phyloP scores from a whole-genome alignment of 1,284 basidiomycete genomes.

The Meira miltonrushii region DNA sequence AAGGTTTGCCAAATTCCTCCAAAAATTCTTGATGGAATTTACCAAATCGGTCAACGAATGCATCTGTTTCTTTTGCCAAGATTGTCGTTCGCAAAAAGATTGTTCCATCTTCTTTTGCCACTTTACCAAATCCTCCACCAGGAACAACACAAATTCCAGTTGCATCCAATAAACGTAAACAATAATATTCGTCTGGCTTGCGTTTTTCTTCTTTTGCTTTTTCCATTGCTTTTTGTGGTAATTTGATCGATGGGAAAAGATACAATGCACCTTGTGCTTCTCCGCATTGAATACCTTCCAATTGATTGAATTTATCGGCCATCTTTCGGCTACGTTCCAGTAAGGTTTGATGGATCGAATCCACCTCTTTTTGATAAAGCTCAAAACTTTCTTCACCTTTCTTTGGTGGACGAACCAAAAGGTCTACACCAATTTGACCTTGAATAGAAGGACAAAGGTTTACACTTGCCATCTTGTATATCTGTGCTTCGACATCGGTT shows the following conservation, averaged over 20 bases:
- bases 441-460: constrained; percentile 46
- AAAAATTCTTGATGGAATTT: constrained; percentile 32
- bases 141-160: constrained; percentile 51
- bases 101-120: constrained; percentile 23
- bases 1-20: neutral
- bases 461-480: constrained; percentile 49
- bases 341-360: constrained; percentile 37
- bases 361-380: constrained; percentile 33
- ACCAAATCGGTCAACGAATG: constrained; percentile 43
- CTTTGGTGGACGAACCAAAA: constrained; percentile 44
- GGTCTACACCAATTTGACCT: constrained; percentile 50
- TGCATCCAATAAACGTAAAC: constrained; percentile 41
- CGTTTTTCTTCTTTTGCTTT: constrained; percentile 30
- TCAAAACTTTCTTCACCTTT: constrained; percentile 39
- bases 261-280: constrained; percentile 74
- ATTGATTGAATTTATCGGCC: constrained; percentile 33
- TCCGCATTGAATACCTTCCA: constrained; percentile 35
- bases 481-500: constrained; percentile 41
- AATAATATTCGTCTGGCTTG: constrained; percentile 49
- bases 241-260: constrained; percentile 70
- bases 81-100: constrained; percentile 37
- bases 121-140: constrained; percentile 45
- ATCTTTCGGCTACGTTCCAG: constrained; percentile 34
- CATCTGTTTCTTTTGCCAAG: constrained; percentile 49
- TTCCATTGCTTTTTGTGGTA: constrained; percentile 54